Conservation (phyloP, 495 filamentous ascomycete genomes). For the Hypoxylon fuscum region DNA sequence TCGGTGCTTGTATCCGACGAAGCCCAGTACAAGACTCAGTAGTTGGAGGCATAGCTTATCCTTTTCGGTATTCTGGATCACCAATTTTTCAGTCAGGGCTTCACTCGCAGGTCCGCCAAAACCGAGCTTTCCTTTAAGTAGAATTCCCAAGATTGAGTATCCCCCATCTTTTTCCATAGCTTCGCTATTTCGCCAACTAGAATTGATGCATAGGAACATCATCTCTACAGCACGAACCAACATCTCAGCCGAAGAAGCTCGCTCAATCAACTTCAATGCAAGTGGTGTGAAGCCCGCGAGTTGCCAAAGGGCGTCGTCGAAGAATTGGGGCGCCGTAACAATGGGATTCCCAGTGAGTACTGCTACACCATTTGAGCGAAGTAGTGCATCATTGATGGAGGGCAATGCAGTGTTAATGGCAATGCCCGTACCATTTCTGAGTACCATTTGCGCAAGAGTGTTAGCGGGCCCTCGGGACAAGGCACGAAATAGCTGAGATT, state of each 20-base stretch:
- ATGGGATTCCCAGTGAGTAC: constrained; percentile 87
- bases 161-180: constrained; percentile 97
- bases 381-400: constrained; percentile 87
- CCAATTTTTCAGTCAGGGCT: constrained; percentile 48
- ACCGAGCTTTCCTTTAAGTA: constrained; percentile 80
- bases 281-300: constrained; percentile 87
- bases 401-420: constrained; percentile 90
- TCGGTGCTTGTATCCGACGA: constrained; percentile 84
- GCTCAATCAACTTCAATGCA: constrained; percentile 82
- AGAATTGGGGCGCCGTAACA: constrained; percentile 75
- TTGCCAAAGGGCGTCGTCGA: constrained; percentile 94
- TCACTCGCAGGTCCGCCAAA: constrained; percentile 54
- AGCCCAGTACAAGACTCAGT: constrained; percentile 78
- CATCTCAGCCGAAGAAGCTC: constrained; percentile 71
- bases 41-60: constrained; percentile 74
- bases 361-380: constrained; percentile 78
- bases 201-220: constrained; percentile 81
- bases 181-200: constrained; percentile 97
- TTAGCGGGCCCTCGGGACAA: constrained; percentile 78
- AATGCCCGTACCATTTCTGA: constrained; percentile 76
- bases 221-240: constrained; percentile 82
- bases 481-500: constrained; percentile 76
- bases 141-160: constrained; percentile 82
- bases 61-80: constrained; percentile 61
- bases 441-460: constrained; percentile 75